A percentile compares a stretch with the other conserved stretches of the same genome.
Evolutionary conservation across 108 stramenopile genomes (phyloP).

Genomic region (Nitzschia putrida): DNA sequence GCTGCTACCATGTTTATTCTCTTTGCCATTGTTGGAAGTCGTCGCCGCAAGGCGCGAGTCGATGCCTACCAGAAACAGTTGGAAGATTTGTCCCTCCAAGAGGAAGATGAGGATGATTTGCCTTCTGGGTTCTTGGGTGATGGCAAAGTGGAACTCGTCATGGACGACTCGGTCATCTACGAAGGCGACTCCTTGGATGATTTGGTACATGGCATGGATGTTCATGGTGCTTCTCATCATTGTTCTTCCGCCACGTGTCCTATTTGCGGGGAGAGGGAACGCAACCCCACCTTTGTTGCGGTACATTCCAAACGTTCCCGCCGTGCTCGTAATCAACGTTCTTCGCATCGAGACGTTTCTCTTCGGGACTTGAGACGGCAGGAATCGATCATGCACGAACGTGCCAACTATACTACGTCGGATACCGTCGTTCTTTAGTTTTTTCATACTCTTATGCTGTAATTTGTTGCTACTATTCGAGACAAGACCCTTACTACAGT

Average conservation of each 20-base stretch:
- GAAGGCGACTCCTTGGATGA: neutral
- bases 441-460: too few species aligned
- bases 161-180: slow-evolving; percentile 1
- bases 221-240: neutral
- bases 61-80: slow-evolving; percentile 25
- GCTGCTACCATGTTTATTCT: slow-evolving; percentile 23
- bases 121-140: neutral
- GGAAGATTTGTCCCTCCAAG: slow-evolving; percentile 3
- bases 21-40: neutral
- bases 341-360: too few species aligned
- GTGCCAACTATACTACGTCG: too few species aligned
- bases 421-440: too few species aligned
- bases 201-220: neutral
- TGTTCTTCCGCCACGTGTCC: slow-evolving; percentile 29
- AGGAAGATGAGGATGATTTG: slow-evolving; percentile 2
- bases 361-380: too few species aligned
- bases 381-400: too few species aligned
- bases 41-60: slow-evolving; percentile 8
- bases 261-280: neutral
- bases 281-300: slow-evolving; percentile 17
- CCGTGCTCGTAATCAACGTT: too few species aligned
- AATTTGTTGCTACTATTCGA: too few species aligned
- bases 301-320: too few species aligned
- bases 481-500: too few species aligned
- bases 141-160: slow-evolving; percentile 4